These are phyloP conservation scores for Hypseocharis bilobata DNA, from an alignment of 441 rosid genomes.

Conservation along the genomic window DNA sequence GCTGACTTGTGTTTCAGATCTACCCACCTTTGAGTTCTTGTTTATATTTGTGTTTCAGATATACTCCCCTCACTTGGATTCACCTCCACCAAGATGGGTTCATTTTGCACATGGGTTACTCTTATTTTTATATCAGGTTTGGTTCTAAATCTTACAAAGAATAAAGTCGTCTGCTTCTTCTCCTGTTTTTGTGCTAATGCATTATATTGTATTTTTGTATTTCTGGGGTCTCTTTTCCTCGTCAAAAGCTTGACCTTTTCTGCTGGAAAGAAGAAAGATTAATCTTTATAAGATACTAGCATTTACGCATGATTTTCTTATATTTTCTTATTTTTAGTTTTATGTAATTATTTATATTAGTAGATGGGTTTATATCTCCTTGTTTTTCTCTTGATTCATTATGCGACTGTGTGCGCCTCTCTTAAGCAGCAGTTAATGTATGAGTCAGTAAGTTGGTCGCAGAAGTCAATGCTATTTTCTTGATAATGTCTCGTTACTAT, in stretches of 20 bases:
- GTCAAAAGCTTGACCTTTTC: not conserved
- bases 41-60: slow-evolving; percentile 34
- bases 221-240: not conserved
- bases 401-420: not conserved
- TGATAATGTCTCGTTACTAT: not conserved
- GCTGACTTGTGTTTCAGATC: not conserved
- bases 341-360: not conserved
- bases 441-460: not conserved
- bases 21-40: not conserved
- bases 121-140: slow-evolving; percentile 88
- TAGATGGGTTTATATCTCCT: not conserved
- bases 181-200: slow-evolving; percentile 8
- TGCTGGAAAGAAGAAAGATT: not conserved
- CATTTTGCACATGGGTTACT: slow-evolving; percentile 87
- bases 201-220: not conserved
- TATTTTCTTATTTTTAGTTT: not conserved
- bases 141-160: slow-evolving; percentile 13
- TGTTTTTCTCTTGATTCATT: not conserved
- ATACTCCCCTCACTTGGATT: slow-evolving; percentile 82
- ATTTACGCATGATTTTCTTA: not conserved
- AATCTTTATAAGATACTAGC: not conserved
- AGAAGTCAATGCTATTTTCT: not conserved
- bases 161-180: not conserved
- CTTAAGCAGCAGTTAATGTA: not conserved
- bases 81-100: slow-evolving; percentile 95